Conservation (phyloP, 2,329 filamentous ascomycete genomes). For the Paecilomyces fulvus region DNA sequence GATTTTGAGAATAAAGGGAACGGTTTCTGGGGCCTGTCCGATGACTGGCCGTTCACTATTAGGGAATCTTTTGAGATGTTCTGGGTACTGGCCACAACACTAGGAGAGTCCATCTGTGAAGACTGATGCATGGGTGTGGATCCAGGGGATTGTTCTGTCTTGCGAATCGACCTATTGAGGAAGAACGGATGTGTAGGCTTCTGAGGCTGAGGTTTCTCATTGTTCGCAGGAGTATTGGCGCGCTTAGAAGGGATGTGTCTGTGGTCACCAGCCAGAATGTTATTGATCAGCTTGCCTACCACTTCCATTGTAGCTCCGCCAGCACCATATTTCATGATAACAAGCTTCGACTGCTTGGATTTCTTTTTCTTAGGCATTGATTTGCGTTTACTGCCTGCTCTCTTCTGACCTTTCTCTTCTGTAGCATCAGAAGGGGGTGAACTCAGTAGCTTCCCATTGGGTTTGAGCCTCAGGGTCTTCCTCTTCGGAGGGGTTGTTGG, state of each 20-base stretch:
- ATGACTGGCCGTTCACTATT: neutral
- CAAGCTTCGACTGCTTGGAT: slow-evolving; percentile 28
- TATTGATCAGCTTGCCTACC: slow-evolving; percentile 54
- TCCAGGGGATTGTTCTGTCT: neutral
- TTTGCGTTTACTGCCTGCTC: slow-evolving; percentile 24
- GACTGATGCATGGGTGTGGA: neutral
- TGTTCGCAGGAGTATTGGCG: slow-evolving; percentile 13
- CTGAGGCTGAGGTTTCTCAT: slow-evolving; percentile 21
- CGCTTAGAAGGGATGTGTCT: slow-evolving; percentile 16
- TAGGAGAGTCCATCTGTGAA: neutral
- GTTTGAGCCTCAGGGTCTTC: slow-evolving; percentile 39
- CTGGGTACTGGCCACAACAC: neutral
- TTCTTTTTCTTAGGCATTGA: slow-evolving; percentile 23
- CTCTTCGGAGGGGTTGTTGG: slow-evolving; percentile 39
- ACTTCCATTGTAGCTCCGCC: slow-evolving; percentile 38
- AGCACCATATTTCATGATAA: slow-evolving; percentile 52
- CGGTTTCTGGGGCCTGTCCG: slow-evolving; percentile 1
- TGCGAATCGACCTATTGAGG: slow-evolving; percentile 42
- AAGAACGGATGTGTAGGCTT: slow-evolving; percentile 64
- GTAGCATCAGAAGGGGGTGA: slow-evolving; percentile 21
- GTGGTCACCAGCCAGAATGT: slow-evolving; percentile 46
- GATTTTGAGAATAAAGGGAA: slow-evolving; percentile 12
- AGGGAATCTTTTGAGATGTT: neutral
- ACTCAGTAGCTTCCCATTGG: slow-evolving; percentile 36
- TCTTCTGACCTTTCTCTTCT: slow-evolving; percentile 12